Conservation (phyloP, 192 early-diverging fungal genomes). For the Backusella circina region DNA sequence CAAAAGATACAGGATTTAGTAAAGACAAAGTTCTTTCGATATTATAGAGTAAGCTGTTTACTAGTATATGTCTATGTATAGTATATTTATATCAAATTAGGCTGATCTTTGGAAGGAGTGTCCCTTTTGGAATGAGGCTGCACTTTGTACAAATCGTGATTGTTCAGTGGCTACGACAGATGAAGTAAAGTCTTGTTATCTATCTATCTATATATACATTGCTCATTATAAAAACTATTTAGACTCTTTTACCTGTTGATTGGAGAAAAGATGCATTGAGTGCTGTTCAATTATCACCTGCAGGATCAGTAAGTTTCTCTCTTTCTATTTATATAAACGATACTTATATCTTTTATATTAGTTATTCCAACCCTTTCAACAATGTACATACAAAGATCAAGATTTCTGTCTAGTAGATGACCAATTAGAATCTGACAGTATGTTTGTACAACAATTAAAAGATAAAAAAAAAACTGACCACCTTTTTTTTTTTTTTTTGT, state of each 20-base stretch:
- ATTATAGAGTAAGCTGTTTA: conserved; percentile 67
- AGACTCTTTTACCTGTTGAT: conserved; percentile 44
- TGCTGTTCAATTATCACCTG: conserved; percentile 63
- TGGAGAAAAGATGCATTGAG: conserved; percentile 63
- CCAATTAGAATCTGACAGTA: conserved; percentile 48
- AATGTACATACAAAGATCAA: conserved; percentile 61
- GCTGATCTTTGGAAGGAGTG: conserved; percentile 86
- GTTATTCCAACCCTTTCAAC: conserved; percentile 50
- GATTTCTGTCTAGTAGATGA: conserved; percentile 92
- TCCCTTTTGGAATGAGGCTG: conserved; percentile 86
- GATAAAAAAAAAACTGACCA: background rate
- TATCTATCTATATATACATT: background rate
- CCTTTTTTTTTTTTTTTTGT: too few relatives aligned
- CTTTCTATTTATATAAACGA: background rate
- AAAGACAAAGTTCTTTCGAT: conserved; percentile 84
- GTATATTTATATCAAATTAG: conserved; percentile 27
- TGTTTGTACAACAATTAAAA: background rate
- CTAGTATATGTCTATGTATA: background rate
- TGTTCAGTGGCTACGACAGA: conserved; percentile 82
- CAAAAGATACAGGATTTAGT: conserved; percentile 74
- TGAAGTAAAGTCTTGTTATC: conserved; percentile 52
- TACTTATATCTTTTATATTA: conserved; percentile 29
- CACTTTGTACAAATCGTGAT: conserved; percentile 75
- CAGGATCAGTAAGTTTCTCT: conserved; percentile 38
- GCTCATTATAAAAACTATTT: background rate